A percentile compares a stretch with the other conserved stretches of the same genome.
Evolutionary conservation across 768 basidiomycete genomes (phyloP).

Genomic region (Grammothele lineata): DNA sequence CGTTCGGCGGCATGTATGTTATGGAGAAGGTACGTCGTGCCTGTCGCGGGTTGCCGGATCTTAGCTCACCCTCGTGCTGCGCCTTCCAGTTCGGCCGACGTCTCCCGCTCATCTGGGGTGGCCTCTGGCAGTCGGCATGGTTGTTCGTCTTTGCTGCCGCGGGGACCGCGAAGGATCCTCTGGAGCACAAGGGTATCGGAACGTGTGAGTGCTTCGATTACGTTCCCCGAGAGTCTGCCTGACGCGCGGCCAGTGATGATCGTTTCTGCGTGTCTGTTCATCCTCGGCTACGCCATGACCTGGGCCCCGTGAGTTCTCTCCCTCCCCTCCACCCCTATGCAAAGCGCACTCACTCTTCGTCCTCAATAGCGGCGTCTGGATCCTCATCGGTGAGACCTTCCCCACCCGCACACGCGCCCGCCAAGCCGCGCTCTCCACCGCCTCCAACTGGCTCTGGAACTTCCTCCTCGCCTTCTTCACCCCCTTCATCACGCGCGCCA

Average conservation of each 20-base stretch:
- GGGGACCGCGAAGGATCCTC: slow-evolving; percentile 58
- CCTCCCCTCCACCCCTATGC: not conserved
- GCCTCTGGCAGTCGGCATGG: slow-evolving; percentile 67
- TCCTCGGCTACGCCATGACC: slow-evolving; percentile 66
- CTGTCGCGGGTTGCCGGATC: no score
- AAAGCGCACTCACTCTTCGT: not conserved
- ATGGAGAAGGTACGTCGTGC: slow-evolving; percentile 51
- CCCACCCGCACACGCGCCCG: slow-evolving; percentile 68
- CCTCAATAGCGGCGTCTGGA: slow-evolving; percentile 71
- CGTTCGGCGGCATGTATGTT: slow-evolving; percentile 68
- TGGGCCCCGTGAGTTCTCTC: slow-evolving; percentile 49
- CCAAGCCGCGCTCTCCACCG: slow-evolving; percentile 63
- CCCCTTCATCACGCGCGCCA: slow-evolving; percentile 59
- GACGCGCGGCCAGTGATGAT: slow-evolving; percentile 26
- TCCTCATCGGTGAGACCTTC: slow-evolving; percentile 75
- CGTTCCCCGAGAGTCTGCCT: not conserved
- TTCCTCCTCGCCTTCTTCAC: slow-evolving; percentile 76
- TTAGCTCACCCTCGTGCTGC: not conserved
- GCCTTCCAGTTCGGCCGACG: slow-evolving; percentile 54
- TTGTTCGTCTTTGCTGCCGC: slow-evolving; percentile 71
- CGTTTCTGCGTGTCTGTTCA: slow-evolving; percentile 66
- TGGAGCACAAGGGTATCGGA: slow-evolving; percentile 44
- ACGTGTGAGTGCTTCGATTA: slow-evolving; percentile 34
- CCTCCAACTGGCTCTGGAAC: slow-evolving; percentile 66
- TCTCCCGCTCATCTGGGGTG: slow-evolving; percentile 60